phyloP scores from a whole-genome alignment of 192 early-diverging fungal genomes.

The Dissophora ornata region DNA sequence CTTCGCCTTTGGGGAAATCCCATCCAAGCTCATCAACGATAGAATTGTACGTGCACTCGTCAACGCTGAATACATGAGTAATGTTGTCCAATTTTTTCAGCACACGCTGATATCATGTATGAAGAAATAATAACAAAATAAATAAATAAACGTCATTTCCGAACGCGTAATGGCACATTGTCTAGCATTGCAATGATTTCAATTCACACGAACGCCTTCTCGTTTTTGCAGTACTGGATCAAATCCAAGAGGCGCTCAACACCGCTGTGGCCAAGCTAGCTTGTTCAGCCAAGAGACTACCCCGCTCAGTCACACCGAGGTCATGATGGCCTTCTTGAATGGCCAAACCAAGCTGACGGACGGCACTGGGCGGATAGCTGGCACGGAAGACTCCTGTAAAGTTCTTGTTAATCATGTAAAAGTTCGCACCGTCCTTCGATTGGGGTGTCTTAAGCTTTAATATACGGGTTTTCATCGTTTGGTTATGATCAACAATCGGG shows the following conservation, averaged over 20 bases:
- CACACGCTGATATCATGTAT: too few species aligned
- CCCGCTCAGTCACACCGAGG: slow-evolving; percentile 73
- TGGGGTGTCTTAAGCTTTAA: slow-evolving; percentile 64
- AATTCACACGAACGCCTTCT: slow-evolving; percentile 81
- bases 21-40: slow-evolving; percentile 82
- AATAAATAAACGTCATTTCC: too few species aligned
- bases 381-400: slow-evolving; percentile 90
- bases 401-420: slow-evolving; percentile 86
- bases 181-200: too few species aligned
- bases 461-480: slow-evolving; percentile 62
- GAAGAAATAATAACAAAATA: too few species aligned
- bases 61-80: slow-evolving; percentile 69
- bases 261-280: slow-evolving; percentile 77
- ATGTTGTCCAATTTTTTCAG: slow-evolving; percentile 77
- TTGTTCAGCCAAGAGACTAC: slow-evolving; percentile 89
- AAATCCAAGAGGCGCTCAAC: slow-evolving; percentile 82
- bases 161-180: too few species aligned
- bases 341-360: slow-evolving; percentile 65
- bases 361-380: slow-evolving; percentile 69
- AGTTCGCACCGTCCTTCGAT: too few species aligned
- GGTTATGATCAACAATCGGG: slow-evolving; percentile 43
- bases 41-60: slow-evolving; percentile 67
- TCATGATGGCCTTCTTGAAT: slow-evolving; percentile 57
- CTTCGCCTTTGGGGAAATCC: slow-evolving; percentile 78
- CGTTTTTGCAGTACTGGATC: slow-evolving; percentile 77